phyloP scores from a whole-genome alignment of 2,329 filamentous ascomycete species.

The Anthostomella pinea region DNA sequence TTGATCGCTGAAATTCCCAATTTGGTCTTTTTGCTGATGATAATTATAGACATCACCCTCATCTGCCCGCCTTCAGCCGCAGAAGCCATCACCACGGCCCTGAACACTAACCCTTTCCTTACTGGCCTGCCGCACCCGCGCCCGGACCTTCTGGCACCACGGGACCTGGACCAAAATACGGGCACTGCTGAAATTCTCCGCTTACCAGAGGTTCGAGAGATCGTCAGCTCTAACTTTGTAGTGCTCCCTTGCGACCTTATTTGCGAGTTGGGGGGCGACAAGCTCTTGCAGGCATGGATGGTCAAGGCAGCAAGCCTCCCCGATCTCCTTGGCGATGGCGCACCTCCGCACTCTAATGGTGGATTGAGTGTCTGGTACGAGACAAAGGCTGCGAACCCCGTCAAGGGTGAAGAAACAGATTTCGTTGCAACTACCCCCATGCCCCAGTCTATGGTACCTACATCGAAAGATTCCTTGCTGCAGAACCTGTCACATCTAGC shows the following conservation, averaged over 20 bases:
- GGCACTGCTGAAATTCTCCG: conserved; percentile 88
- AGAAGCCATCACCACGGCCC: conserved; percentile 63
- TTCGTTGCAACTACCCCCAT: conserved; percentile 79
- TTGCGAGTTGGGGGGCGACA: conserved; percentile 81
- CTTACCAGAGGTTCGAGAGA: conserved; percentile 74
- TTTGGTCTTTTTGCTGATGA: conserved; percentile 24
- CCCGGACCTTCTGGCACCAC: conserved; percentile 73
- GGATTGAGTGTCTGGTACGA: conserved; percentile 90
- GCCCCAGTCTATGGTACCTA: conserved; percentile 52
- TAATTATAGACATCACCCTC: conserved; percentile 55
- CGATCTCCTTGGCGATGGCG: conserved; percentile 51
- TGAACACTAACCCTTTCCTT: conserved; percentile 75
- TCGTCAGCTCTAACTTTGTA: conserved; percentile 81
- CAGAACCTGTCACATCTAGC: conserved; percentile 72
- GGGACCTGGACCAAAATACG: conserved; percentile 74
- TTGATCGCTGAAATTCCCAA: no score
- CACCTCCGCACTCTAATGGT: conserved; percentile 56
- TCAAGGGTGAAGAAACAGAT: conserved; percentile 91
- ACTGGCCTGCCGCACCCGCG: conserved; percentile 70
- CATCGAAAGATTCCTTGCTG: conserved; percentile 63
- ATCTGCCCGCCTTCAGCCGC: conserved; percentile 64
- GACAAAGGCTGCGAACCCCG: conserved; percentile 69
- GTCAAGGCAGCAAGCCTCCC: conserved; percentile 70
- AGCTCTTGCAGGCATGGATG: conserved; percentile 89
- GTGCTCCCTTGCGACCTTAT: conserved; percentile 91